phyloP scores from a whole-genome alignment of 139 green algal genomes.

The Coelastrella sp. region DNA sequence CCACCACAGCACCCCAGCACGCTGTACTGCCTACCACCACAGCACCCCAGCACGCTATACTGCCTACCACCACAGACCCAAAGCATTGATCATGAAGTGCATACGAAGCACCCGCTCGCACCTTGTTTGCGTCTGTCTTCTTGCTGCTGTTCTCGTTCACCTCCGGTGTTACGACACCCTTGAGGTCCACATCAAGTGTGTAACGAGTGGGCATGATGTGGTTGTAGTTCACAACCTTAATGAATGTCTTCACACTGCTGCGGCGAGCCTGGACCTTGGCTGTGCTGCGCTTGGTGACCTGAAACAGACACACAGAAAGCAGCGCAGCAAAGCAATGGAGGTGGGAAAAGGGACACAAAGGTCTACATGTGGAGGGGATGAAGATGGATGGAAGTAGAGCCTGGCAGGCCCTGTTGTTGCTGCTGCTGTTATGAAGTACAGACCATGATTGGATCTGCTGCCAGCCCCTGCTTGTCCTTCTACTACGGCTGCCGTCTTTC shows the following conservation, averaged over 20 bases:
- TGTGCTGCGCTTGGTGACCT: constrained; percentile 90
- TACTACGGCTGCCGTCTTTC: no score
- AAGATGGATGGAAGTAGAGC: no score
- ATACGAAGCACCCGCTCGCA: constrained; percentile 44
- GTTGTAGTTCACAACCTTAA: constrained; percentile 99
- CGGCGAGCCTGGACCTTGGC: constrained; percentile 86
- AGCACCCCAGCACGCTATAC: background rate
- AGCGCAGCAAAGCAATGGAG: background rate
- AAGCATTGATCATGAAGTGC: no score
- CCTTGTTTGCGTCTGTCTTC: constrained; percentile 90
- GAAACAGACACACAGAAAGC: constrained; percentile 8
- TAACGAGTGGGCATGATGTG: constrained; percentile 99
- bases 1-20: no score
- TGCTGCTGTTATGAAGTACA: no score
- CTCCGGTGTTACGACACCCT: constrained; percentile 88
- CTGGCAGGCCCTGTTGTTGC: no score
- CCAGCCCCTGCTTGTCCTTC: no score
- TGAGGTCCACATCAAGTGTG: constrained; percentile 97
- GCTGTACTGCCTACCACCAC: constrained; percentile 56
- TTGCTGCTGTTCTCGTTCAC: constrained; percentile 92
- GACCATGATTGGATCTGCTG: no score
- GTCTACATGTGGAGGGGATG: no score
- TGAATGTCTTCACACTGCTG: constrained; percentile 93
- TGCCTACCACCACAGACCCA: no score
- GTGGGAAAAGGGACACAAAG: no score